A percentile compares a stretch with the other conserved stretches of the same genome.
phyloP scores from a whole-genome alignment of 352 stramenopile genomes.

The Phytophthora tentaculata region DNA sequence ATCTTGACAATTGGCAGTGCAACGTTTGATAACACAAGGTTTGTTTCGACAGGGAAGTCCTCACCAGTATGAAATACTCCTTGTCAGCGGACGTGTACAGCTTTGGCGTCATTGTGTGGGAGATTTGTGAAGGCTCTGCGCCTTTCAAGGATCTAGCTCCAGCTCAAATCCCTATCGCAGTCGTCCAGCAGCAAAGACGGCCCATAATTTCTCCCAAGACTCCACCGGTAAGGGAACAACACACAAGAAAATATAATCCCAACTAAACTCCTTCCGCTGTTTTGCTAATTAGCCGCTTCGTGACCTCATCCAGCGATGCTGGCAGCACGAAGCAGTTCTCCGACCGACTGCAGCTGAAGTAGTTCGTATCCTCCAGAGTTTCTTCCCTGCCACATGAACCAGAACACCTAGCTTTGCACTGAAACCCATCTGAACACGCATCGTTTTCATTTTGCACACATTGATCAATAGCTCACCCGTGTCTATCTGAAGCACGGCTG shows the following conservation, averaged over 20 bases:
- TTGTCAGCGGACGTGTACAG: conserved; percentile 82
- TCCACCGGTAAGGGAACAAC: conserved; percentile 41
- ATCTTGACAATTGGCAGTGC: not conserved
- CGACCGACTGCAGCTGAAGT: conserved; percentile 55
- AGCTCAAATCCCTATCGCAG: conserved; percentile 62
- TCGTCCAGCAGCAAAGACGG: conserved; percentile 70
- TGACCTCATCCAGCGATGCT: conserved; percentile 66
- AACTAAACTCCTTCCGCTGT: conserved; percentile 1
- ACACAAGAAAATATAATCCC: not conserved
- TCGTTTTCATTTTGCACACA: conserved; percentile 9
- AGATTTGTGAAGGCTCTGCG: conserved; percentile 71
- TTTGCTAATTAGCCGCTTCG: conserved; percentile 50
- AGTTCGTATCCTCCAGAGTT: conserved; percentile 49
- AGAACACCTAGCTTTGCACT: not conserved
- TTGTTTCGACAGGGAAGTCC: conserved; percentile 58
- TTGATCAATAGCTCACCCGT: conserved; percentile 7
- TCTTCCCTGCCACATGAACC: conserved; percentile 44
- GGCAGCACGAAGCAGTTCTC: conserved; percentile 62
- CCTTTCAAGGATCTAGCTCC: conserved; percentile 69
- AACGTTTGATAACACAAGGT: not conserved
- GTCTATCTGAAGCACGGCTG: conserved; percentile 70
- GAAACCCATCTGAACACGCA: not conserved
- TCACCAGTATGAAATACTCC: conserved; percentile 69
- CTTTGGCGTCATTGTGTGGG: conserved; percentile 83
- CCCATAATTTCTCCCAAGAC: conserved; percentile 67